Base-by-base conservation (phyloP, 176 grass and related monocot species). In the Ensete glaucum region DNA sequence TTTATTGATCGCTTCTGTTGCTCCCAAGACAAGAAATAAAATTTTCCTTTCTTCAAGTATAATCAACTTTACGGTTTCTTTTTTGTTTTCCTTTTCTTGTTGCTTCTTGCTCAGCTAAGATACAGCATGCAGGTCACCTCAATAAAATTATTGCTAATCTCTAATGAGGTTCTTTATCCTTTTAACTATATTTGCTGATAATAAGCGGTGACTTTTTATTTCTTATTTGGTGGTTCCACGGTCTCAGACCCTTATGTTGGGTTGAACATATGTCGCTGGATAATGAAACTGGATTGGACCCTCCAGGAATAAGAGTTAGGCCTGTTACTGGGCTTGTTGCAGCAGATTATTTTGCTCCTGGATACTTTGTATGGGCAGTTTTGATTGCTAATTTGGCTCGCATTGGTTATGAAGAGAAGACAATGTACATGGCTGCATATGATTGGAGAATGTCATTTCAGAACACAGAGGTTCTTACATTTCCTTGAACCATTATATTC, bases 401-500 rank as follows among this genome's bases (percentile, higher is more conserved):
- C 59, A 94, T 99, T 79, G 95, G 95, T 52, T 99, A 99, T 74
- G 95, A 99, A 89, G 90, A 99, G 80, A 99, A 94, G 78, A 94
- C 87, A 16, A 99, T 99, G 95, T 99, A 99, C 78, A 99, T 99
- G 95, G 95, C 95, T 80, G 90, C 95, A 65, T 94, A 99, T 89
- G 95, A 99, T 85, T 99, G 95, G 95, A 89, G 95, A 76, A 79
- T 99, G 54, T 93, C 95, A 74, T 99, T 99, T 72, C 95, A 99
- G 73, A 94, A 99, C 71, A 99, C 95, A 0, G 90, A 98, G 95
- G 95, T 93, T 78, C 15, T 62, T 53, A 6, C 20, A 14, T 73
- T 80, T 34, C 29, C n/a, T 51, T 22, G 21, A 63, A 58, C 48
- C 16, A 64, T 23, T 64, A 23, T 64, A 19, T 52, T 64, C 17